Evolutionary conservation across 345 rosid genomes (phyloP), one percentile per base, ranked within the genome.

Genomic region (Lepidium sativum): DNA sequence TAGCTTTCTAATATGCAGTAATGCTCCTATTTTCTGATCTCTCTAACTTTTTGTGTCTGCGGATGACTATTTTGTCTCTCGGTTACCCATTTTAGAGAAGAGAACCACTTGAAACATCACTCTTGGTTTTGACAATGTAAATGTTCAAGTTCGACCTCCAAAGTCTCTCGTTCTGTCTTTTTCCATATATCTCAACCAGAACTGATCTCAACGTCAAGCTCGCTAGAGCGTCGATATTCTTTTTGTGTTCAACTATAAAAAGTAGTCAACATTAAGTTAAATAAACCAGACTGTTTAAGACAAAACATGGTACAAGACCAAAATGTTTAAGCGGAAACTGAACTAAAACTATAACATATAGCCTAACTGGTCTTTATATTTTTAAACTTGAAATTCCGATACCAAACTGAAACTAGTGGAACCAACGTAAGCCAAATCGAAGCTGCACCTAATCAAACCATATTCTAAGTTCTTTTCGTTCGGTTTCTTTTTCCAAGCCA

Each of bases 61-160:
- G 85, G 96, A 92, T 63, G 89, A 80, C 33, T 89, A 82, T 78
- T 89, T 89, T 75, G 82, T 83, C 13, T 81, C 97, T 53, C 86
- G 92, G 60, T 70, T 87, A 73, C 91, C 97, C 2, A 12, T 87
- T 1, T 89, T 89, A 67, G 88, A 84, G 80, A 75, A 82, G 78
- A 45, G 7, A 11, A 20, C 12, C 14, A 45, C 25, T 45, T 17
- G 13, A 44, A n/a, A 17, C 49, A 44, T 18, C 49, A 44, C 7
- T 18, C 25, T 10, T 20, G 20, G 8, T 11, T 20, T 2, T 17
- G 18, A 43, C 2, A 45, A 20, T 10, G 29, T 20, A 25, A 25
- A 25, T 25, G 29, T 25, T 25, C 6, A 25, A 25, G 29, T 25
- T n/a, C 6, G 29, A 25, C 29, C 6, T 25, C 29, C 29, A 4